These are phyloP conservation scores for Boletellus emodensis DNA, from an alignment of 768 basidiomycete genomes.

Conservation along the genomic window DNA sequence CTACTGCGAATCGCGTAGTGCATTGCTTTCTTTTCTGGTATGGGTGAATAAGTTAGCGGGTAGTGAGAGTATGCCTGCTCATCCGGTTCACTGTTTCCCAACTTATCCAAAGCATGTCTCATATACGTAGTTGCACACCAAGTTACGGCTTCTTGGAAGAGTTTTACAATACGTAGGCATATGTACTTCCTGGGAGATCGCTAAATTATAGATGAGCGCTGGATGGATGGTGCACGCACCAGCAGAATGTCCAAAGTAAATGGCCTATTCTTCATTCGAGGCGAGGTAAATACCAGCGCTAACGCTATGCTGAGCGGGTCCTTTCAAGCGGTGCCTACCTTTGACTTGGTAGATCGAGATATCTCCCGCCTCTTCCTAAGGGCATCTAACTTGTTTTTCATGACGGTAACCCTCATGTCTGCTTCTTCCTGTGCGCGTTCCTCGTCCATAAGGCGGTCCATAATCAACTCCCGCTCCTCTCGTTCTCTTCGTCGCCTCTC, in stretches of 20 bases:
- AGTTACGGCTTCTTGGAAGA: neutral
- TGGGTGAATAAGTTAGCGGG: no score
- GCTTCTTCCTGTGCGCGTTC: slow-evolving; percentile 87
- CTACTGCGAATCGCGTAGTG: no score
- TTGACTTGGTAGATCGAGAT: slow-evolving; percentile 20
- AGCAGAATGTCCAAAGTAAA: neutral
- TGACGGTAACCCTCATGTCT: slow-evolving; percentile 62
- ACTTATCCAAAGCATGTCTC: no score
- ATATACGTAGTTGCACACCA: no score
- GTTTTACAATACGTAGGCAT: neutral
- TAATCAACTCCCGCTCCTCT: slow-evolving; percentile 78
- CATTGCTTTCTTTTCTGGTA: no score
- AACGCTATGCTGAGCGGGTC: neutral
- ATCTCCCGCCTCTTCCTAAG: slow-evolving; percentile 46
- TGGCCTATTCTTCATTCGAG: neutral
- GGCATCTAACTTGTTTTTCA: slow-evolving; percentile 65
- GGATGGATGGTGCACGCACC: neutral
- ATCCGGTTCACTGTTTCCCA: no score
- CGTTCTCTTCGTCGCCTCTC: slow-evolving; percentile 49
- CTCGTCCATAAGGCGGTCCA: slow-evolving; percentile 82
- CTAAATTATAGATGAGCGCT: neutral
- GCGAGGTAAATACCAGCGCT: neutral
- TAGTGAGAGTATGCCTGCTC: no score
- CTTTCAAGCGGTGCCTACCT: slow-evolving; percentile 15
- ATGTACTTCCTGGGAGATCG: neutral